Evolutionary conservation across 2,329 filamentous ascomycete species (phyloP).

Genomic region (Sporothrix globosa): DNA sequence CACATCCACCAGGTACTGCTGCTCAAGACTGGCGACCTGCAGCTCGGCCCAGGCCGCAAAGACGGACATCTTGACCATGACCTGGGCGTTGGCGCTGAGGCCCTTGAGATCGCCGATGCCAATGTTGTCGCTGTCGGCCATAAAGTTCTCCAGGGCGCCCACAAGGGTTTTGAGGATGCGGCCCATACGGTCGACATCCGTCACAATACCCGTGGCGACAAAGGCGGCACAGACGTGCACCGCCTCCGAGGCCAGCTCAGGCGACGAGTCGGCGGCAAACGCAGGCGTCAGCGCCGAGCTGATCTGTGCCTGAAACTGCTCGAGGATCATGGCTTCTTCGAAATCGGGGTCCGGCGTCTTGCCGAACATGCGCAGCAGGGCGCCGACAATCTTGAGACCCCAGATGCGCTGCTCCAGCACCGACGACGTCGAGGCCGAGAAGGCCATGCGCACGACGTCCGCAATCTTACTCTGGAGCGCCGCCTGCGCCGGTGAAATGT

Average conservation of each 20-base stretch:
- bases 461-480: conserved; percentile 82
- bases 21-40: conserved; percentile 91
- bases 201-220: conserved; percentile 95
- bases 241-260: conserved; percentile 91
- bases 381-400: conserved; percentile 91
- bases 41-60: conserved; percentile 97
- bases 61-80: conserved; percentile 98
- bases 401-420: conserved; percentile 88
- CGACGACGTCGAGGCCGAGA: conserved; percentile 92
- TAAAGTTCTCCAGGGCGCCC: conserved; percentile 88
- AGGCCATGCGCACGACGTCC: conserved; percentile 94
- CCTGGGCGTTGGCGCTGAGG: conserved; percentile 91
- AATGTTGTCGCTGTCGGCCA: conserved; percentile 66
- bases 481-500: conserved; percentile 67
- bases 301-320: conserved; percentile 98
- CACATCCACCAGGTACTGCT: conserved; percentile 85
- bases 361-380: conserved; percentile 93
- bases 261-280: conserved; percentile 93
- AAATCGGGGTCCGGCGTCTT: conserved; percentile 96
- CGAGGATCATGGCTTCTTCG: conserved; percentile 90
- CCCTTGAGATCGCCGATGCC: conserved; percentile 92
- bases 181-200: conserved; percentile 97
- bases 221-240: conserved; percentile 98
- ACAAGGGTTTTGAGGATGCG: conserved; percentile 93
- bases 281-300: conserved; percentile 94